phyloP scores from a whole-genome alignment of 1,284 basidiomycete species.

The Singerocomus inundabilis region DNA sequence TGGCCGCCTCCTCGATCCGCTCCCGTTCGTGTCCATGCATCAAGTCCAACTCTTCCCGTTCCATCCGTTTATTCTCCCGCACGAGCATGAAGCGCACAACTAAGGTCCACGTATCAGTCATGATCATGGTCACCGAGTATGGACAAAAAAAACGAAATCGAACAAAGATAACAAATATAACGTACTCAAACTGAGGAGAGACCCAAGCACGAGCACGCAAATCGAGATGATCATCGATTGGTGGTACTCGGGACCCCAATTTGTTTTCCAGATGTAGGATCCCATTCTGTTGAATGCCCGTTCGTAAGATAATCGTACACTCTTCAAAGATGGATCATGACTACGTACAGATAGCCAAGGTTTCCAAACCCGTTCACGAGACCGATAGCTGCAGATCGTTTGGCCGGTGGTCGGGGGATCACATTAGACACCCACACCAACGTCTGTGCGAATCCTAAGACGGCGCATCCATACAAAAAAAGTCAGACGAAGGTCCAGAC shows the following conservation, averaged over 20 bases:
- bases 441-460: constrained; percentile 54
- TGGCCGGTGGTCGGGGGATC: constrained; percentile 64
- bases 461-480: background rate
- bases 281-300: constrained; percentile 18
- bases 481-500: background rate
- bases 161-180: too few species aligned
- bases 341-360: constrained; percentile 36
- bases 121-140: too few species aligned
- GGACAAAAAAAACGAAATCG: too few species aligned
- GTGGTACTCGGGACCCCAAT: constrained; percentile 51
- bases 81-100: too few species aligned
- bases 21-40: constrained; percentile 40
- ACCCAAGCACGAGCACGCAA: constrained; percentile 39
- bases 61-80: too few species aligned
- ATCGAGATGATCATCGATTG: constrained; percentile 53
- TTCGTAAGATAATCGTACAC: background rate
- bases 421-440: constrained; percentile 64
- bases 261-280: constrained; percentile 50
- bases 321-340: constrained; percentile 8
- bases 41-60: constrained; percentile 43
- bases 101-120: too few species aligned
- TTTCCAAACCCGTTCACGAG: constrained; percentile 36
- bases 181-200: constrained; percentile 40
- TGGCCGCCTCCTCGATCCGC: constrained; percentile 49
- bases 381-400: too few species aligned